Evolutionary conservation across 2,329 filamentous ascomycete species (phyloP).

Genomic region (Epichloe coenophiala): DNA sequence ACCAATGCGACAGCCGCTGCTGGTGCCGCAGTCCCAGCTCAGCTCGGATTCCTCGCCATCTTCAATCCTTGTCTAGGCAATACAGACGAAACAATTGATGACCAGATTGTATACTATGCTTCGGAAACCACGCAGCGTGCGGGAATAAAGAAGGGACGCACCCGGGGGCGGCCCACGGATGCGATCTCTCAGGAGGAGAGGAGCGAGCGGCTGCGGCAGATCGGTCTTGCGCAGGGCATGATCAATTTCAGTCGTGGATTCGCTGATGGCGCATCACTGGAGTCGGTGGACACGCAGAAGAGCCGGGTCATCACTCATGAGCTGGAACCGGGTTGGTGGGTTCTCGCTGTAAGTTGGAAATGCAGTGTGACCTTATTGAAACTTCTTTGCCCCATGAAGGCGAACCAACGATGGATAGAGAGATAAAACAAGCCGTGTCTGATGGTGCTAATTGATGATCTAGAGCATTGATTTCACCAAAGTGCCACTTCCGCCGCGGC

Average conservation of each 20-base stretch:
- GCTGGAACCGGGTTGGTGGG: conserved; percentile 88
- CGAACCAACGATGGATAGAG: neutral
- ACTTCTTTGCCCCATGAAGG: neutral
- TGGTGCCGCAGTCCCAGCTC: conserved; percentile 46
- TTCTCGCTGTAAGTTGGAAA: conserved; percentile 59
- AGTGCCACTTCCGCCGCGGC: conserved; percentile 44
- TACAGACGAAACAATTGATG: conserved; percentile 44
- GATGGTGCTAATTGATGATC: conserved; percentile 1
- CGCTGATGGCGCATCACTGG: conserved; percentile 60
- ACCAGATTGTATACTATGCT: conserved; percentile 91
- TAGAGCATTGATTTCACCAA: conserved; percentile 61
- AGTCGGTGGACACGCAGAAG: conserved; percentile 84
- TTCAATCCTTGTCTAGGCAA: conserved; percentile 76
- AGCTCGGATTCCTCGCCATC: conserved; percentile 81
- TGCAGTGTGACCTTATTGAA: neutral
- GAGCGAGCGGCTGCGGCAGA: conserved; percentile 81
- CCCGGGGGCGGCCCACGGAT: conserved; percentile 28
- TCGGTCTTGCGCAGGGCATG: conserved; percentile 94
- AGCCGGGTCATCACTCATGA: conserved; percentile 74
- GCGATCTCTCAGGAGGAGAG: conserved; percentile 47
- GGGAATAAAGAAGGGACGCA: conserved; percentile 27
- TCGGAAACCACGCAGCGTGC: conserved; percentile 37
- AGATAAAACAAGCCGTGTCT: neutral
- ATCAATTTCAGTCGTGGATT: conserved; percentile 86
- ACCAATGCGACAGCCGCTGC: conserved; percentile 8